These are phyloP conservation scores for Meyerozyma sp. DNA, from an alignment of 1,139 yeast genomes.

Conservation along the genomic window DNA sequence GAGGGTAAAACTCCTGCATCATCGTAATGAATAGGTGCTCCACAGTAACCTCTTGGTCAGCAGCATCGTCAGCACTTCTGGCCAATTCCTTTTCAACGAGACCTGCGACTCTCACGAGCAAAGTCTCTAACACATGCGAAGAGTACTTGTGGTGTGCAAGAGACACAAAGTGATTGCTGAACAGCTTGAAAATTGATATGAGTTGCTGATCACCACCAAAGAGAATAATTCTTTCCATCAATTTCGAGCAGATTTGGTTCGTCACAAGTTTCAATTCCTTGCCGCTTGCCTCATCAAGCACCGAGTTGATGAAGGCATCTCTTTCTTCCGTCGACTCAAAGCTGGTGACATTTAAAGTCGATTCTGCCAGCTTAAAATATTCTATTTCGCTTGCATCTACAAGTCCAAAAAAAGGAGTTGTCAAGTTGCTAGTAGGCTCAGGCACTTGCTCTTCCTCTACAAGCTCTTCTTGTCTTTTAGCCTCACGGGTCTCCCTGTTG, in stretches of 20 bases:
- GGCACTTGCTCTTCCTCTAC: not conserved
- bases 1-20: conserved; percentile 63
- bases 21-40: conserved; percentile 61
- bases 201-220: conserved; percentile 62
- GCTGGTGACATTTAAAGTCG: conserved; percentile 75
- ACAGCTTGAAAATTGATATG: conserved; percentile 57
- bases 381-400: conserved; percentile 81
- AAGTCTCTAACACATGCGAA: conserved; percentile 89
- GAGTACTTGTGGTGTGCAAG: conserved; percentile 85
- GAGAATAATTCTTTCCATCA: conserved; percentile 80
- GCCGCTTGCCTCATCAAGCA: conserved; percentile 81
- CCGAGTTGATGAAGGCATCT: conserved; percentile 65
- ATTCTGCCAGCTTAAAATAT: conserved; percentile 89
- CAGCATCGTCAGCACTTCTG: conserved; percentile 18
- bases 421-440: not conserved
- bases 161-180: conserved; percentile 68
- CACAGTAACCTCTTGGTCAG: conserved; percentile 43
- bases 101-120: conserved; percentile 71
- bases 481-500: not conserved
- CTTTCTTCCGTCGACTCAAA: conserved; percentile 74
- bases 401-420: conserved; percentile 65
- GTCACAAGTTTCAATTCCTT: conserved; percentile 90
- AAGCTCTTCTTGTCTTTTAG: not conserved
- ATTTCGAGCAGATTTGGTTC: conserved; percentile 89
- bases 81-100: conserved; percentile 63